phyloP scores from a whole-genome alignment of 495 filamentous ascomycete genomes.

The Penicillium soppii region DNA sequence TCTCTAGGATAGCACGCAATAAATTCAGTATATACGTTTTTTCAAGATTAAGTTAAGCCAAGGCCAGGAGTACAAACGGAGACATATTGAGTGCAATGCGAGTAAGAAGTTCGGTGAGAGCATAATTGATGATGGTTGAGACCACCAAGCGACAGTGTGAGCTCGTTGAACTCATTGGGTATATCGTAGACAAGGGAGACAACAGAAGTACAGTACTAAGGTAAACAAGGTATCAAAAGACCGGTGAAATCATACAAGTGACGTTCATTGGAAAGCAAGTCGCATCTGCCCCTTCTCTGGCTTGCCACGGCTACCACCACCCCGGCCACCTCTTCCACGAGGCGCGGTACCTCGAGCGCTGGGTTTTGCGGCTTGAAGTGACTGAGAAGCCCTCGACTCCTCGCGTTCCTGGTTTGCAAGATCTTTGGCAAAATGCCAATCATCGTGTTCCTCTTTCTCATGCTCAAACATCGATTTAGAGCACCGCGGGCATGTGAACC shows the following conservation, averaged over 20 bases:
- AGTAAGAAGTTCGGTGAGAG: too few relatives aligned
- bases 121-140: neutral
- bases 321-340: conserved; percentile 32
- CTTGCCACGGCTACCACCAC: conserved; percentile 41
- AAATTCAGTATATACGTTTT: too few relatives aligned
- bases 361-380: conserved; percentile 16
- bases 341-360: conserved; percentile 25
- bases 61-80: too few relatives aligned
- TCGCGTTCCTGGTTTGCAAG: conserved; percentile 63
- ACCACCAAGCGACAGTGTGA: neutral
- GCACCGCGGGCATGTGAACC: conserved; percentile 63
- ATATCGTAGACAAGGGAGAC: neutral
- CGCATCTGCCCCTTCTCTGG: conserved; percentile 76
- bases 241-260: neutral
- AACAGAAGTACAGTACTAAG: neutral
- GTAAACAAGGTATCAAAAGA: neutral
- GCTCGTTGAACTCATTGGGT: conserved; percentile 1
- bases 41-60: too few relatives aligned
- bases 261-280: conserved; percentile 53
- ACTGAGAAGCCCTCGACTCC: conserved; percentile 26
- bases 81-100: too few relatives aligned
- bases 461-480: conserved; percentile 51
- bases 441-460: conserved; percentile 74
- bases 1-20: too few relatives aligned
- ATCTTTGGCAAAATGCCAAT: conserved; percentile 95